A percentile compares a stretch with the other conserved stretches of the same genome.
Conservation (phyloP, 2,329 filamentous ascomycete species). For the Fusarium anthophilum region DNA sequence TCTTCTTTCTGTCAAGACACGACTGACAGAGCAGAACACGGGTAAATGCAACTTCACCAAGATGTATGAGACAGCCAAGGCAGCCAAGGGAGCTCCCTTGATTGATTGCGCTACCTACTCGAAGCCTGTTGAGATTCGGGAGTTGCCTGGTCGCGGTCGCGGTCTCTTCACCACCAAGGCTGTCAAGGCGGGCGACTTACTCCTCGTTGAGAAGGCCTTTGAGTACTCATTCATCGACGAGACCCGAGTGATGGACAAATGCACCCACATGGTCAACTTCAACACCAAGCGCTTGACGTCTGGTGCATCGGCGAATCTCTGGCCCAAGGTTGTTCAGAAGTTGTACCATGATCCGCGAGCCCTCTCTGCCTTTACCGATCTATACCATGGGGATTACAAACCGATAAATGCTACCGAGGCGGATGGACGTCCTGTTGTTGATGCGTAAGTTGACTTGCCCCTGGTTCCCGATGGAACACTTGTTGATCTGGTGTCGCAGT, state of each 20-base stretch:
- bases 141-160: background rate
- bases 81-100: background rate
- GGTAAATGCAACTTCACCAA: background rate
- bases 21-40: background rate
- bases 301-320: background rate
- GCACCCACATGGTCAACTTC: background rate
- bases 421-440: background rate
- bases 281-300: background rate
- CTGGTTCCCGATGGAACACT: background rate
- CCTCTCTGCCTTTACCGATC: background rate
- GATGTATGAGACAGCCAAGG: background rate
- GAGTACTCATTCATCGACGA: background rate
- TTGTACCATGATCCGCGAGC: background rate
- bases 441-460: background rate
- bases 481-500: background rate
- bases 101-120: background rate
- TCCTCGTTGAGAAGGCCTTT: background rate
- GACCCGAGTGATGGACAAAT: background rate
- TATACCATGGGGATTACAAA: background rate
- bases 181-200: background rate
- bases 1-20: background rate
- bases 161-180: background rate
- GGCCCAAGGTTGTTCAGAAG: background rate
- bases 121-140: background rate
- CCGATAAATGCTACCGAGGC: background rate